A percentile compares a stretch with the other conserved stretches of the same genome.
Evolutionary conservation across 1,139 yeast genomes (phyloP).

Genomic region (Kodamaea arcana): DNA sequence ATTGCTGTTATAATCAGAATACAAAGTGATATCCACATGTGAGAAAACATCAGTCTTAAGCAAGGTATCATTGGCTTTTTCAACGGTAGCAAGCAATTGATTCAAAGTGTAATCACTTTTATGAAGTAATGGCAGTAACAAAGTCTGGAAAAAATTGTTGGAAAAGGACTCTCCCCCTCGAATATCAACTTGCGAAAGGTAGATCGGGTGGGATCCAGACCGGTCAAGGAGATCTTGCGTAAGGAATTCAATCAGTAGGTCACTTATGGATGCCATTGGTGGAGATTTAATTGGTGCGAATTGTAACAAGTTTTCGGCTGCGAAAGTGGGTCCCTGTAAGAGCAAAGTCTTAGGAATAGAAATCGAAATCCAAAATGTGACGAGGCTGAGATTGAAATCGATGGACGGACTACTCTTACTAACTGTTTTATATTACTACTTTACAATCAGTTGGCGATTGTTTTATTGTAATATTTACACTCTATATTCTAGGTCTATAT

Average conservation of each 20-base stretch:
- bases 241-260: constrained; percentile 25
- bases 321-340: too few relatives aligned
- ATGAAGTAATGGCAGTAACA: constrained; percentile 41
- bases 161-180: constrained; percentile 49
- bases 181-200: constrained; percentile 43
- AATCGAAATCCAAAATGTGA: background rate
- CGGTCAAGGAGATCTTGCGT: constrained; percentile 31
- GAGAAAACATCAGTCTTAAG: constrained; percentile 44
- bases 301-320: too few relatives aligned
- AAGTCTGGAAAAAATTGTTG: constrained; percentile 41
- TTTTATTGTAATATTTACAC: too few relatives aligned
- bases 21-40: constrained; percentile 28
- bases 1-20: constrained; percentile 24
- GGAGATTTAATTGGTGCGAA: background rate
- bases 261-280: constrained; percentile 2
- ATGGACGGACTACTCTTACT: too few relatives aligned
- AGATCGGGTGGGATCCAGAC: constrained; percentile 40
- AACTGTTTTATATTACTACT: too few relatives aligned
- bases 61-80: constrained; percentile 25
- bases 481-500: too few relatives aligned
- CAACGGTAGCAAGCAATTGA: constrained; percentile 31
- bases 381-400: too few relatives aligned
- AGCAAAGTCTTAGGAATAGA: too few relatives aligned
- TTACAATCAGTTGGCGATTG: too few relatives aligned
- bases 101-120: constrained; percentile 44